A percentile compares a stretch with the other conserved stretches of the same genome.
Evolutionary conservation across 2,329 filamentous ascomycete genomes (phyloP).

Genomic region (Colletotrichum acutatum): DNA sequence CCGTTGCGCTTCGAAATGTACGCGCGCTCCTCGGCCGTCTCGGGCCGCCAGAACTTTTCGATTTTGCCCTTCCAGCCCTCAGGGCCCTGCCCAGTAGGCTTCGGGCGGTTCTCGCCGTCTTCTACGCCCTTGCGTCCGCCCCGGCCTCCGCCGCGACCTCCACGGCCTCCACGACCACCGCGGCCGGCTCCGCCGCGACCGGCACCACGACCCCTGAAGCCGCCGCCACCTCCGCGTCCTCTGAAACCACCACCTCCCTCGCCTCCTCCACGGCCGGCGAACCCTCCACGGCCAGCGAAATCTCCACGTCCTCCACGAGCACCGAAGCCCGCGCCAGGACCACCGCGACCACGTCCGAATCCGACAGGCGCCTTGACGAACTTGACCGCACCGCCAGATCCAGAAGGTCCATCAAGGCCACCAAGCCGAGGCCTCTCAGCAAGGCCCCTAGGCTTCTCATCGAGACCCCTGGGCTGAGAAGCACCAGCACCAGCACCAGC

Average conservation of each 20-base stretch:
- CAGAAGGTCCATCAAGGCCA: no score
- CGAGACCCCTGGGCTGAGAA: conserved; percentile 49
- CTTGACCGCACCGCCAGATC: conserved; percentile 3
- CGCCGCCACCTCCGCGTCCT: conserved; percentile 38
- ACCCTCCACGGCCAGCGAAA: not conserved
- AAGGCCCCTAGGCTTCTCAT: conserved; percentile 44
- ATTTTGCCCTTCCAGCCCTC: no score
- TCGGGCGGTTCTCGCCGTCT: conserved; percentile 19
- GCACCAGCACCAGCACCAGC: conserved; percentile 32
- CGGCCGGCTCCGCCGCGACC: conserved; percentile 34
- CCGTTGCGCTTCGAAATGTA: conserved; percentile 40
- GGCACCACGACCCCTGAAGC: conserved; percentile 29
- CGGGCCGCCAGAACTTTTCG: conserved; percentile 34
- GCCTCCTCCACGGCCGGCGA: conserved; percentile 27
- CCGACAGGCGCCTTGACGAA: conserved; percentile 31
- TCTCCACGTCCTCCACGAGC: not conserved
- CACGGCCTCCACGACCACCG: conserved; percentile 21
- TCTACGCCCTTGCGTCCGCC: conserved; percentile 34
- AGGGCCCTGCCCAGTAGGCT: no score
- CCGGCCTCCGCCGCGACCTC: conserved; percentile 35
- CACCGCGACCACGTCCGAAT: conserved; percentile 16
- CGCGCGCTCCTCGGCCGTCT: conserved; percentile 41
- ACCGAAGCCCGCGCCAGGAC: no score
- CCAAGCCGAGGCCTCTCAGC: not conserved
- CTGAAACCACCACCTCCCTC: conserved; percentile 10